phyloP scores from a whole-genome alignment of 352 stramenopile genomes.

The Phytophthora tentaculata region DNA sequence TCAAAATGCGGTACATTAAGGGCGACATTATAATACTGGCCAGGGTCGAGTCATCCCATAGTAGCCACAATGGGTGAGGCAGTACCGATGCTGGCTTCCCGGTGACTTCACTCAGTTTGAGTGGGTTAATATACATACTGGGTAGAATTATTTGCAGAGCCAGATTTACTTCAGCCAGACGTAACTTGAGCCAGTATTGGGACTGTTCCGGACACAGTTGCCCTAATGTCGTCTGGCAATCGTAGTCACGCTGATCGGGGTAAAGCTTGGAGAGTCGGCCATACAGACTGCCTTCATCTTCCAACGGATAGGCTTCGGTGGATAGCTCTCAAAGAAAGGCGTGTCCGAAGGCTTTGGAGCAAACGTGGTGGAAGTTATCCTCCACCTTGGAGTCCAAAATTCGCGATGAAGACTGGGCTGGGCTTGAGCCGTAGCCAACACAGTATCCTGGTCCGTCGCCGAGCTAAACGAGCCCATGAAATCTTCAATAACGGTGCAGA shows the following conservation, averaged over 20 bases:
- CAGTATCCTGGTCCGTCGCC: too few species aligned
- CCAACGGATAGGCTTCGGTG: neutral
- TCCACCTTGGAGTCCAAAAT: neutral
- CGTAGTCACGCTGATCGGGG: neutral
- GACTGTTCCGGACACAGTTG: neutral
- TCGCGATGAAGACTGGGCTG: neutral
- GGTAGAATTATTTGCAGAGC: constrained; percentile 4
- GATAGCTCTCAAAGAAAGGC: neutral
- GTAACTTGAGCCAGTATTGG: neutral
- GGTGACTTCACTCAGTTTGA: neutral
- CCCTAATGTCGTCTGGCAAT: neutral
- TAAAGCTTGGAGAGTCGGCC: neutral
- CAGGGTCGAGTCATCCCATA: too few species aligned
- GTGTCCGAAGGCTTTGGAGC: neutral
- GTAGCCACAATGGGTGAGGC: too few species aligned
- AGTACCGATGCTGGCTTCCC: too few species aligned
- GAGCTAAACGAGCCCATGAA: too few species aligned
- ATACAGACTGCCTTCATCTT: neutral
- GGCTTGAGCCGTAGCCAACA: neutral
- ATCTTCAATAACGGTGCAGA: constrained; percentile 1
- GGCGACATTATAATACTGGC: too few species aligned
- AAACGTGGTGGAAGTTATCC: neutral
- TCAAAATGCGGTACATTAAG: too few species aligned
- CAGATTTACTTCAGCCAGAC: neutral
- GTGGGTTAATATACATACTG: neutral